Evolutionary conservation across 129 eudicot species (phyloP), one percentile per base, ranked within the genome.

Genomic region (Solidago caesia): DNA sequence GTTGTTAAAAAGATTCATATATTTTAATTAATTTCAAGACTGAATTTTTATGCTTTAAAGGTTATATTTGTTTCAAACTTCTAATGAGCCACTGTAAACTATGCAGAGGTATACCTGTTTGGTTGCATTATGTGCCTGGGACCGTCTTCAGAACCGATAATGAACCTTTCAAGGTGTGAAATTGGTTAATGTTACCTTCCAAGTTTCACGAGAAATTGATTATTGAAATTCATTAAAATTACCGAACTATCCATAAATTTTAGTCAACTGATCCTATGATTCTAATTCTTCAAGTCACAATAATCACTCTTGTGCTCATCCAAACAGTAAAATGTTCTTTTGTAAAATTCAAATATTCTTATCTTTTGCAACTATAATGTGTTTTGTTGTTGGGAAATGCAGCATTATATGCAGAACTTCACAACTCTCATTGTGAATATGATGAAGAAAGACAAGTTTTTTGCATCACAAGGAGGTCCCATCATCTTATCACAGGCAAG

Each of bases 381-480:
- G 51, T 49, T 6, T 44, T 64, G 44, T 44, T 55, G 52, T 39
- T 73, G 79, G 60, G 49, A 65, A 75, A 65, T 84, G 71, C 88
- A 95, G 97, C 76, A 91, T 80, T 86, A 95, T 80, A 95, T 95
- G 99, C 84, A 95, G 84, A 91, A 83, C 78, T 95, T 95, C 87
- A 84, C 83, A 75, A 80, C 93, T 47, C 85, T 75, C 29, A 91
- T 91, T 71, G 97, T 95, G 82, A 84, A 91, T 64, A 72, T 91
- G 84, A 91, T 95, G 99, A 95, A 95, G 87, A 75, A 87, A 77
- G 99, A 91, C 79, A 91, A 85, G 79, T 87, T 91, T 75, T 95
- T 95, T 67, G 94, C 94, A 60, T 91, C 99, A 27, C 99, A 95
- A 77, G 99, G 99, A 59, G 99, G 99, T 73, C 99, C 99, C 64